Evolutionary conservation across 768 basidiomycete genomes (phyloP).

Genomic region (Tephrocybe sp.): DNA sequence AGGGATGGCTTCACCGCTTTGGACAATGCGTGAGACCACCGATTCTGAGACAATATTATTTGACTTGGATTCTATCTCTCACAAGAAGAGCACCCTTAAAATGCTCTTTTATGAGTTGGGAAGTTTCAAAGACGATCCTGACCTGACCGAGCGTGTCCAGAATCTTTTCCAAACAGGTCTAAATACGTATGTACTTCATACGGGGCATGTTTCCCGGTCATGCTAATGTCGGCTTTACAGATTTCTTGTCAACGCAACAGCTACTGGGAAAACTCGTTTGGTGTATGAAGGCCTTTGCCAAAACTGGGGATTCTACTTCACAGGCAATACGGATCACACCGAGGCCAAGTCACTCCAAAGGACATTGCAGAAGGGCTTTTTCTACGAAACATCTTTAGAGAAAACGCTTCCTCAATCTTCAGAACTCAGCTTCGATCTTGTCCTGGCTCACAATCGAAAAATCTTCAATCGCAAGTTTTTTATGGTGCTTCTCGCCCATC

Average conservation of each 20-base stretch:
- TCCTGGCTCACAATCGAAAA: not conserved
- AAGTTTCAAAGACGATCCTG: not conserved
- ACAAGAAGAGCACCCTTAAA: not conserved
- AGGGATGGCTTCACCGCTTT: too few species aligned
- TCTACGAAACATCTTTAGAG: not conserved
- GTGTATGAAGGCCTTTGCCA: not conserved
- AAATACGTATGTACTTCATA: not conserved
- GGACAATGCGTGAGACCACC: too few species aligned
- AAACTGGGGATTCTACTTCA: too few species aligned
- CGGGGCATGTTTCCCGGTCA: not conserved
- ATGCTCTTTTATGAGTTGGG: constrained; percentile 1
- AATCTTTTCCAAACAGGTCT: not conserved
- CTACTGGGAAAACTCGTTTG: not conserved
- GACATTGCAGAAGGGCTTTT: not conserved
- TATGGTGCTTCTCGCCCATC: not conserved
- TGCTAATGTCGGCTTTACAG: not conserved
- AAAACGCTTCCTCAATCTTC: not conserved
- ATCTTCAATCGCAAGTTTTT: not conserved
- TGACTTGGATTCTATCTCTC: not conserved
- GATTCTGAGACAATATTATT: too few species aligned
- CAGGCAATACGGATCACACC: too few species aligned
- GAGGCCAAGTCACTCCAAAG: not conserved
- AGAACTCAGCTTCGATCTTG: not conserved
- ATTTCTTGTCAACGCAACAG: not conserved
- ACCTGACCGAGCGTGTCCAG: not conserved